These are phyloP conservation scores for Cordyceps cateniannulata DNA, from an alignment of 2,329 filamentous ascomycete genomes.

Conservation along the genomic window DNA sequence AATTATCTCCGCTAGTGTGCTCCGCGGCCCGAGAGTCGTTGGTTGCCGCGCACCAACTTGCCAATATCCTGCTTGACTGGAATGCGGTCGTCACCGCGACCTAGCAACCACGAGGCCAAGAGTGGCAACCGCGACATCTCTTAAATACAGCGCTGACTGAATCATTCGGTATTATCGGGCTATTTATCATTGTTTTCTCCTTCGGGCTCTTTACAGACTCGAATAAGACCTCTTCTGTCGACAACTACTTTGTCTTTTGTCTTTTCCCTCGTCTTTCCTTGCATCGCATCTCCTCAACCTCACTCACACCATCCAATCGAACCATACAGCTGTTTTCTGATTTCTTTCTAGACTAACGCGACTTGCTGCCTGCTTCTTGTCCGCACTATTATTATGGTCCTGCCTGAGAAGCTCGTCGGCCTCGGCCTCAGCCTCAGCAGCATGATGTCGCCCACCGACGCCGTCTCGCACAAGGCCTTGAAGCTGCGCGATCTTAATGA, in stretches of 20 bases:
- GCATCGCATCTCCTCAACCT: background rate
- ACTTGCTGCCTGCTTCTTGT: background rate
- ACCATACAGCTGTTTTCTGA: background rate
- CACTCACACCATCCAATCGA: background rate
- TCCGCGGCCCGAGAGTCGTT: background rate
- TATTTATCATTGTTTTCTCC: background rate
- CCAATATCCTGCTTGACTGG: slow-evolving; percentile 16
- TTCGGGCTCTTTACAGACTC: background rate
- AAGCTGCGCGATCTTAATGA: background rate
- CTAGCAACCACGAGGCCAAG: background rate
- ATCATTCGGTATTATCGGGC: background rate
- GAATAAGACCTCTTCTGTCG: background rate
- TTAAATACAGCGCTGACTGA: slow-evolving; percentile 12
- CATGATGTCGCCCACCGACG: background rate
- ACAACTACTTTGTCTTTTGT: background rate
- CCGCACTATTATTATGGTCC: slow-evolving; percentile 18
- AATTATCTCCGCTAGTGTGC: background rate
- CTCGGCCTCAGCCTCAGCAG: slow-evolving; percentile 9
- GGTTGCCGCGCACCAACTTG: background rate
- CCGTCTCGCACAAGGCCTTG: background rate
- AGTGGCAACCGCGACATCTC: slow-evolving; percentile 16
- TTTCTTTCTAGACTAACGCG: background rate
- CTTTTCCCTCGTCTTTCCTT: background rate
- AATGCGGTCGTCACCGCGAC: slow-evolving; percentile 29
- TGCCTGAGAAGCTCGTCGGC: slow-evolving; percentile 14